Evolutionary conservation across 2,329 filamentous ascomycete species (phyloP).

Genomic region (Paecilomyces formosus): DNA sequence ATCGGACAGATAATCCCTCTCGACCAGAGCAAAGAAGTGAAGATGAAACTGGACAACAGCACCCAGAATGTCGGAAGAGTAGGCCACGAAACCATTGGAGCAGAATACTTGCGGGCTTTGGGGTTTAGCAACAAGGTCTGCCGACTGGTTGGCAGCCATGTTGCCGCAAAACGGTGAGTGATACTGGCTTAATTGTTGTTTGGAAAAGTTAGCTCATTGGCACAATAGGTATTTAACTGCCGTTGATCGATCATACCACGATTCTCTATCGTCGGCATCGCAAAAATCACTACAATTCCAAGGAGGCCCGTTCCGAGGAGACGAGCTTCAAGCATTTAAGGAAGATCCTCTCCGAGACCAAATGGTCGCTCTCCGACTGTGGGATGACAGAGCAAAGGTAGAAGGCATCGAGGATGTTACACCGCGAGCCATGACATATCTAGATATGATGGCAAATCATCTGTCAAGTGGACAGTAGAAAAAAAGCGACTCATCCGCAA

Average conservation of each 20-base stretch:
- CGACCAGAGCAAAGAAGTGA: conserved; percentile 17
- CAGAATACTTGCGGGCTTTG: conserved; percentile 24
- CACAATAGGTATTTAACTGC: conserved; percentile 28
- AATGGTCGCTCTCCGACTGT: conserved; percentile 29
- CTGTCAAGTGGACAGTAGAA: conserved; percentile 4
- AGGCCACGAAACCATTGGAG: conserved; percentile 32
- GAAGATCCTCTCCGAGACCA: conserved; percentile 24
- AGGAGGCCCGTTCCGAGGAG: conserved; percentile 26
- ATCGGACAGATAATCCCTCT: conserved; percentile 36
- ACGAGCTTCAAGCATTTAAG: conserved; percentile 21
- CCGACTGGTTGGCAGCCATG: conserved; percentile 30
- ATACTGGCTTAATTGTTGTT: too few species aligned
- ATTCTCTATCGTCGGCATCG: conserved; percentile 27
- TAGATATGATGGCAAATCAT: conserved; percentile 19
- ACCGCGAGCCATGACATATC: conserved; percentile 19
- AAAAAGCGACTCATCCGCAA: neutral
- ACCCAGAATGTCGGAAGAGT: conserved; percentile 27
- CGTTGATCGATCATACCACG: conserved; percentile 23
- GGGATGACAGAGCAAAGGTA: conserved; percentile 33
- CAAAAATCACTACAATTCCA: conserved; percentile 32
- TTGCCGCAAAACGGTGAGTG: conserved; percentile 27
- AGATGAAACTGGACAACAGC: conserved; percentile 18
- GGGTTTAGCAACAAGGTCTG: conserved; percentile 31
- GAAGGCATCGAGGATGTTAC: conserved; percentile 16
- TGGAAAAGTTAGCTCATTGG: neutral